phyloP scores from a whole-genome alignment of 192 early-diverging fungal genomes.

The Powellomyces hirtus region DNA sequence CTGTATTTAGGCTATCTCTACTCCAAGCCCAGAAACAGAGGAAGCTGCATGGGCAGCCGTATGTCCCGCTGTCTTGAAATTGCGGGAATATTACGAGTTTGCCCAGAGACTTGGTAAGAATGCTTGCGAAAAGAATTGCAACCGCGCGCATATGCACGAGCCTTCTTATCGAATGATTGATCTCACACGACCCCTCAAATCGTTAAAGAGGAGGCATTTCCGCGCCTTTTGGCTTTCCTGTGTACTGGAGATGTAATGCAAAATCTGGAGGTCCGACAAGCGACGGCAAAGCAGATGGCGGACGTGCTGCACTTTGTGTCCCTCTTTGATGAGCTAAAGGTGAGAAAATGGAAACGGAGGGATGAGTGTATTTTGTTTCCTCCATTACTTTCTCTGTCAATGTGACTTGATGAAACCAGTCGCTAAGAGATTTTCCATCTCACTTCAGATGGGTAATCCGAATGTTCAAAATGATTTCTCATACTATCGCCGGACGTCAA shows the following conservation, averaged over 20 bases:
- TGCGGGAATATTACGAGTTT: slow-evolving; percentile 81
- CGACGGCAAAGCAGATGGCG: slow-evolving; percentile 76
- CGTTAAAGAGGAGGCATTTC: slow-evolving; percentile 41
- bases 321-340: slow-evolving; percentile 92
- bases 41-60: slow-evolving; percentile 85
- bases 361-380: no score
- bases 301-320: slow-evolving; percentile 85
- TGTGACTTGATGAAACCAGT: no score
- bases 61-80: slow-evolving; percentile 72
- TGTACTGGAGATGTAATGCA: slow-evolving; percentile 52
- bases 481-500: slow-evolving; percentile 89
- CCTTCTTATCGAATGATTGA: no score
- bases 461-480: slow-evolving; percentile 97
- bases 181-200: background rate
- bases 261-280: slow-evolving; percentile 73
- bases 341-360: no score
- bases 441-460: slow-evolving; percentile 66
- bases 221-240: slow-evolving; percentile 40
- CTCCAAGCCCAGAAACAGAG: slow-evolving; percentile 81
- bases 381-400: no score
- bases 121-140: background rate
- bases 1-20: slow-evolving; percentile 70
- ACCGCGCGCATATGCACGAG: no score
- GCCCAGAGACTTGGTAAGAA: slow-evolving; percentile 70
- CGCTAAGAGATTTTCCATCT: no score